Conservation (phyloP, 2,329 filamentous ascomycete species). For the Colletotrichum echinochloae region DNA sequence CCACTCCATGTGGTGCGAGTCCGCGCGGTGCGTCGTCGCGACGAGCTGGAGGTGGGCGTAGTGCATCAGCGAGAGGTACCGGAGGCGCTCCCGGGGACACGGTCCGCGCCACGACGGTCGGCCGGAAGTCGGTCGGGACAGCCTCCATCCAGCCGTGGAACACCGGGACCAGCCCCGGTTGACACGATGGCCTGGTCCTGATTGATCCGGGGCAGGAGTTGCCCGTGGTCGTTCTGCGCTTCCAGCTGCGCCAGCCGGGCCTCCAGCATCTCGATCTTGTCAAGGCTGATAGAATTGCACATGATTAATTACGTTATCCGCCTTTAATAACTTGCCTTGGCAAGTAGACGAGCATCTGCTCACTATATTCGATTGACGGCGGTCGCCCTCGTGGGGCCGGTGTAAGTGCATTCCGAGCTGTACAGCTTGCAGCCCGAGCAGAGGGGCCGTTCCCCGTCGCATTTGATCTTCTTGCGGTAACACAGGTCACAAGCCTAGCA, state of each 20-base stretch:
- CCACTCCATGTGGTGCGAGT: conserved; percentile 37
- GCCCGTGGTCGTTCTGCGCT: not conserved
- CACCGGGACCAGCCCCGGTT: conserved; percentile 44
- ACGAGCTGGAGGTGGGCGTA: conserved; percentile 31
- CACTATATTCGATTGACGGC: not conserved
- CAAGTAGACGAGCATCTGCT: too few relatives aligned
- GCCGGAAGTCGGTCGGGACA: conserved; percentile 22
- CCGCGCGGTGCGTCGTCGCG: conserved; percentile 18
- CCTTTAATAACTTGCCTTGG: not conserved
- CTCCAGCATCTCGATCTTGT: conserved; percentile 30
- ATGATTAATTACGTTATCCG: not conserved
- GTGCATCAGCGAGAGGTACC: conserved; percentile 30
- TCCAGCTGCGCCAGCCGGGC: conserved; percentile 25
- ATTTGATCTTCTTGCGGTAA: conserved; percentile 38
- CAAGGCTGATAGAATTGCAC: not conserved
- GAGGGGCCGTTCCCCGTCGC: conserved; percentile 22
- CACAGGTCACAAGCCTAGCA: conserved; percentile 34
- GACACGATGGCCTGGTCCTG: not conserved
- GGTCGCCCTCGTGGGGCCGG: conserved; percentile 10
- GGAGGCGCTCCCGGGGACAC: conserved; percentile 10
- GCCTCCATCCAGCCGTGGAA: conserved; percentile 43
- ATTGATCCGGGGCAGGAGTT: not conserved
- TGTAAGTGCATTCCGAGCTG: conserved; percentile 36
- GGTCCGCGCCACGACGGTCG: not conserved
- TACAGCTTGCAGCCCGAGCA: conserved; percentile 38